Percentiles rank a stretch among this genome's conserved stretches.
Conservation (phyloP, 2,329 filamentous ascomycete species). For the Alternaria conjuncta region DNA sequence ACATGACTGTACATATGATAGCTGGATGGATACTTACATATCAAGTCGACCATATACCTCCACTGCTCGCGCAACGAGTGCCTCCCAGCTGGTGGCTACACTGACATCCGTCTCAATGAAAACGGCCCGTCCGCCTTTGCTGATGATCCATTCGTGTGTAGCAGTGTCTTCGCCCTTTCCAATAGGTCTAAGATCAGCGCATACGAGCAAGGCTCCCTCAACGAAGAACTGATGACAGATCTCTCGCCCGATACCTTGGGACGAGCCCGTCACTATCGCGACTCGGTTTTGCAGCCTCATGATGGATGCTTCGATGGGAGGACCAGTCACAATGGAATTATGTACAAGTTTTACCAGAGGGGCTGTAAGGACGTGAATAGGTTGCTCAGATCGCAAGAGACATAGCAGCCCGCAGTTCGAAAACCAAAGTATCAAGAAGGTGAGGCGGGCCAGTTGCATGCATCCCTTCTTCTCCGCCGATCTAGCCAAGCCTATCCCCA, state of each 20-base stretch:
- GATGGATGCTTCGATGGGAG: neutral
- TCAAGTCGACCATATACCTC: neutral
- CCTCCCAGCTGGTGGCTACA: neutral
- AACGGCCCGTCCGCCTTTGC: neutral
- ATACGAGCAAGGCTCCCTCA: neutral
- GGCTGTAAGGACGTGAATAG: neutral
- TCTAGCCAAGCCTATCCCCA: neutral
- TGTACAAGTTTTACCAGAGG: neutral
- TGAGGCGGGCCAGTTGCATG: neutral
- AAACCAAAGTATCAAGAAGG: neutral
- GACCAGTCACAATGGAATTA: neutral
- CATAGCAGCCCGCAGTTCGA: neutral
- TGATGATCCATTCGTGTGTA: neutral
- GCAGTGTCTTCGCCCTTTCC: neutral
- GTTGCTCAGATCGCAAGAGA: neutral
- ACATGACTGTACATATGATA: neutral
- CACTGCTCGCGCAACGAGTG: neutral
- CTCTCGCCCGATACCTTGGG: slow-evolving; percentile 35
- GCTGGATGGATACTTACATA: neutral
- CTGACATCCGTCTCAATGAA: neutral
- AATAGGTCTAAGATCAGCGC: neutral
- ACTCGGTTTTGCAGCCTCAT: slow-evolving; percentile 14
- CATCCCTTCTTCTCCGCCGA: neutral
- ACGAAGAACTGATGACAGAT: slow-evolving; percentile 13
- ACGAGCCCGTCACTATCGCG: slow-evolving; percentile 40